Base-by-base conservation (phyloP, 2,329 filamentous ascomycete species). In the Penicillium sp. region DNA sequence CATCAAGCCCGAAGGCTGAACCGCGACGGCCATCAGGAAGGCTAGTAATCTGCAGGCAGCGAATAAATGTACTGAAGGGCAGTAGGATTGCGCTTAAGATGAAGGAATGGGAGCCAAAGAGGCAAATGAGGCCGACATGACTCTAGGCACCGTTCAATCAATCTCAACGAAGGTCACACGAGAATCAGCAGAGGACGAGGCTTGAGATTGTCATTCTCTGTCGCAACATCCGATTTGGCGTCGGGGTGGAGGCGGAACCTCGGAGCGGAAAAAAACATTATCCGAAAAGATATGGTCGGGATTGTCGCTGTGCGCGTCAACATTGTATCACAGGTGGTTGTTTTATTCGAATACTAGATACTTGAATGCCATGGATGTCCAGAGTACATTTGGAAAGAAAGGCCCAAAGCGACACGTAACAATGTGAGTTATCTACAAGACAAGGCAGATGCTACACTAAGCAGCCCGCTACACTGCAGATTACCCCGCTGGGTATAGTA, bases 1-100 rank as follows among this genome's bases (percentile, higher is more conserved):
- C 75, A 80, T 72, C 62, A 80, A 71, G 70, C 73, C 75, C 64
- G 75, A 73, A 55, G 78, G 75, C 69, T 73, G 73, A 64, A 79
- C 77, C 44, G 75, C 70, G 66, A 71, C 72, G 62, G 77, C 76
- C 78, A 79, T 80, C 63, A 65, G 59, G 62, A 58, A 48, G 54
- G 60, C 26, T 53, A 29, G 29, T 54, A 56, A 47, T 46, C 52
- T 21, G 45, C 41, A 29, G 31, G 53, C 31, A 58, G 49, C 50
- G 46, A 59, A 17, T 13, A 58, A 48, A 23, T 23, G 19, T 21
- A 35, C 55, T 61, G 19, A 30, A 50, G 35, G 11, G 35, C 35
- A 41, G 15, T 30, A 50, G 30, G 62, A 58, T 41, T 50, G 48
- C 29, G 58, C 58, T 69, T 65, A 69, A 26, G 62, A 62, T 48